Percentiles rank a stretch among this genome's conserved stretches.
These are phyloP conservation scores for Trichaptum fuscoviolaceum DNA, from an alignment of 768 basidiomycete species.

Conservation along the genomic window DNA sequence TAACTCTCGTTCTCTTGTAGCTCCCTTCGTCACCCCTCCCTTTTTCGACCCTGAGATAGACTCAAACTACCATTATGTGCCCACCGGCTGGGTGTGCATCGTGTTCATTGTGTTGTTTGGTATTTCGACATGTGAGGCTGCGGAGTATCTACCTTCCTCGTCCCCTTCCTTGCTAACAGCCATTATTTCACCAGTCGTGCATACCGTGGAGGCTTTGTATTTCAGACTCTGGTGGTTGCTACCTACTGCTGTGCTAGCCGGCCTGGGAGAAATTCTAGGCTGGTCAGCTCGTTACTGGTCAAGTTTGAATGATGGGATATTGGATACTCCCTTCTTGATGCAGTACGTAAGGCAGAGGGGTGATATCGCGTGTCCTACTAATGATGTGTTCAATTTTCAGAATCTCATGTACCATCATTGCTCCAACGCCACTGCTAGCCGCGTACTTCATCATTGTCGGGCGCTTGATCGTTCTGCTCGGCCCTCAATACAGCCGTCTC, in stretches of 20 bases:
- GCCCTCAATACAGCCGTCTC: conserved; percentile 3
- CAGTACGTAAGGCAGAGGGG: not conserved
- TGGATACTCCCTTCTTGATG: conserved; percentile 2
- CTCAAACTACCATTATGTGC: conserved; percentile 27
- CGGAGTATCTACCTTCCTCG: not conserved
- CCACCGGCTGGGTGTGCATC: conserved; percentile 31
- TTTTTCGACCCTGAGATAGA: not conserved
- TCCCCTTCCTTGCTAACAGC: not conserved
- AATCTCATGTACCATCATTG: conserved; percentile 1
- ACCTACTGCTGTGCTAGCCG: conserved; percentile 5
- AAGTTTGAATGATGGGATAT: not conserved
- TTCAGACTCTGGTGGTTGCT: conserved; percentile 7
- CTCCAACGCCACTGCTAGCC: conserved; percentile 2
- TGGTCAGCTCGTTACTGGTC: conserved; percentile 4
- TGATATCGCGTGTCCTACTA: not conserved
- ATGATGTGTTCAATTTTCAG: not conserved
- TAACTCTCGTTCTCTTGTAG: not conserved
- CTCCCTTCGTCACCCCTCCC: not conserved
- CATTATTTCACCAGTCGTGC: not conserved
- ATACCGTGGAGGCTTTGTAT: conserved; percentile 4
- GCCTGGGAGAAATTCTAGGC: not conserved
- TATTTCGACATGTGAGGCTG: conserved; percentile 22
- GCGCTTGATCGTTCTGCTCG: conserved; percentile 3
- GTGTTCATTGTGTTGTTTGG: conserved; percentile 31
- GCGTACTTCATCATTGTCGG: conserved; percentile 1